These are phyloP conservation scores for Rhodotorula paludigena DNA, from an alignment of 768 basidiomycete genomes.

Conservation along the genomic window DNA sequence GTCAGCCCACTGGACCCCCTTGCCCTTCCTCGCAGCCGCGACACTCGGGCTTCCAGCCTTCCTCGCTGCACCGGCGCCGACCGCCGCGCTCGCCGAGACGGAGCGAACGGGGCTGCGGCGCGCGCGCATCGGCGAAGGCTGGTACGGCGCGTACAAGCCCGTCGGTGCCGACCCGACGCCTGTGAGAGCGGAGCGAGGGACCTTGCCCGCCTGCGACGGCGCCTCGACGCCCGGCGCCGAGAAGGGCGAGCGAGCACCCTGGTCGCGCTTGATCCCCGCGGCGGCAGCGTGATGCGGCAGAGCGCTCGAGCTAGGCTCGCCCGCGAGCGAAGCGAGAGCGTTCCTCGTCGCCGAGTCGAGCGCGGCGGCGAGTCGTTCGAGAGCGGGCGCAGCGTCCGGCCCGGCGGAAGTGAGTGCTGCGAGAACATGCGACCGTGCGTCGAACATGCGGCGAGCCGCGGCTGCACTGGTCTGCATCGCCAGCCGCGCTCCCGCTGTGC, in stretches of 20 bases:
- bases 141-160: conserved; percentile 8
- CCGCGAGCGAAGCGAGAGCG: too few species aligned
- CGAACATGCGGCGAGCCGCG: conserved; percentile 24
- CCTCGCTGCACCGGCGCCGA: too few species aligned
- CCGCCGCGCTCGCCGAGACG: too few species aligned
- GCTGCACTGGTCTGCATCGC: not conserved
- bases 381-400: not conserved
- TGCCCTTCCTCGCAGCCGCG: conserved; percentile 26
- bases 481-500: conserved; percentile 5
- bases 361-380: conserved; percentile 6
- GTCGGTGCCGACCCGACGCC: conserved; percentile 31
- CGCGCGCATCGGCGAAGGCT: conserved; percentile 4
- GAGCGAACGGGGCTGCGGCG: not conserved
- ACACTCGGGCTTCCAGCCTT: not conserved
- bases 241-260: conserved; percentile 22
- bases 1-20: conserved; percentile 37
- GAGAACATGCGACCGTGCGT: conserved; percentile 13
- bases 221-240: not conserved
- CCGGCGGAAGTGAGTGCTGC: too few species aligned
- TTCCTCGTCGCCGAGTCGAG: conserved; percentile 18
- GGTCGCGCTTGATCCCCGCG: conserved; percentile 25
- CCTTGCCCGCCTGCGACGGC: conserved; percentile 23
- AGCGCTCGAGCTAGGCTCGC: not conserved
- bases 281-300: not conserved
- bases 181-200: not conserved